A percentile compares a stretch with the other conserved stretches of the same genome.
Conservation (phyloP, 768 basidiomycete genomes). For the Dacryopinax spathularia region DNA sequence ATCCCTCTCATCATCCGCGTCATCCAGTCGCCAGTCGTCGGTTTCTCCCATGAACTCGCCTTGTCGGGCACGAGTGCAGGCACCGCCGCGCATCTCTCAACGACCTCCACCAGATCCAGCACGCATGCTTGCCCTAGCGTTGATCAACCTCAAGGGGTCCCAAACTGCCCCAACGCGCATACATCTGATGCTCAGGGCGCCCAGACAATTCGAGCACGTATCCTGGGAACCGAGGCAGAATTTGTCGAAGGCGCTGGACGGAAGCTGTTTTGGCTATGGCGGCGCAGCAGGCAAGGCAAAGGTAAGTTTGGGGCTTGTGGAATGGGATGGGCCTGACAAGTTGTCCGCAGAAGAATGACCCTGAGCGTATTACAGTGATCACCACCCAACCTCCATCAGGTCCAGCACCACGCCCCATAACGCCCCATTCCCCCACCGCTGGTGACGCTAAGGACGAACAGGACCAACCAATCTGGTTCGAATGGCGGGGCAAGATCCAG, state of each 20-base stretch:
- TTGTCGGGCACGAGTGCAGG: neutral
- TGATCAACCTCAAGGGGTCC: neutral
- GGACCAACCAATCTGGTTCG: neutral
- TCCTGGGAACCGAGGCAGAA: conserved; percentile 11
- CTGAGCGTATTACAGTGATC: neutral
- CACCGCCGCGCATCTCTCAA: neutral
- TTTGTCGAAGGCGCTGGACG: conserved; percentile 3
- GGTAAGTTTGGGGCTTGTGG: neutral
- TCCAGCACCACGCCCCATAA: neutral
- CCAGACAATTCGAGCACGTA: conserved; percentile 11
- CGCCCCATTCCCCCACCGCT: neutral
- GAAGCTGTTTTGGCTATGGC: neutral
- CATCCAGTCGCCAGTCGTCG: neutral
- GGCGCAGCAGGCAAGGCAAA: neutral
- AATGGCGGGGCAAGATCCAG: neutral
- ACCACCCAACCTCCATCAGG: neutral
- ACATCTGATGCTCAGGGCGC: conserved; percentile 10
- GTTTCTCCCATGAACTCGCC: neutral
- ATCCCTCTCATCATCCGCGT: neutral
- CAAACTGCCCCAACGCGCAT: conserved; percentile 1
- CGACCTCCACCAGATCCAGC: neutral
- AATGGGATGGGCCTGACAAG: neutral
- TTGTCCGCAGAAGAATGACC: neutral
- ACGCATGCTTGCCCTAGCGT: neutral
- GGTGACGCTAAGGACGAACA: neutral